Base-by-base conservation (phyloP, 2,329 filamentous ascomycete species). In the Epichloe aotearoae region DNA sequence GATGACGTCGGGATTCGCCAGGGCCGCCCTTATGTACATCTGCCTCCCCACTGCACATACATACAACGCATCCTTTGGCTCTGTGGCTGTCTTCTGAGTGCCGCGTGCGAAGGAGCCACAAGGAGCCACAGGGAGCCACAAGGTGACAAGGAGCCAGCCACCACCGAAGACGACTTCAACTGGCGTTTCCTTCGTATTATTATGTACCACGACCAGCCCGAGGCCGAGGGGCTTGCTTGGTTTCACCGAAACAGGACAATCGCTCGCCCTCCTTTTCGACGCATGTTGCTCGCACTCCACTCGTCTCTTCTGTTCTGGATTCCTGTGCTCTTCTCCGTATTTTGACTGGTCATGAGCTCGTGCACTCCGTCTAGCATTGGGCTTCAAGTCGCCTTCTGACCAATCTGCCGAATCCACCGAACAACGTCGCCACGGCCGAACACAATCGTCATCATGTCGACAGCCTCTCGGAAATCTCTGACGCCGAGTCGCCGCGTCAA, bases 401-500 rank as follows among this genome's bases (percentile, higher is more conserved):
- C 55, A 49, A 52, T 53, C 17, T 14, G 34, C 20, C 39, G 19
- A 20, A 8, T 39, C 15, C 43, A 19, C 19, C 46, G 26, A 40
- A 45, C 48, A 36, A 50, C 44, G 40, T 50, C 44, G 23, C 19
- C 40, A 37, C 39, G 30, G 15, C 41, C 41, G 38, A 36, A 39
- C 34, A 41, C 45, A 26, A 42, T 26, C 37, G 46, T 47, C 48
- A 50, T 23, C 63, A 79, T 78, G 75, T 79, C 75, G 60, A 70
- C 71, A 55, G 67, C 69, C 44, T 77, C 75, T 56, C 73, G 69
- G 56, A 68, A 67, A 55, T 74, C 73, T 42, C 70, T 66, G 51
- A 67, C 70, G 55, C 65, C 68, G 41, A 68, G 65, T 58, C 72
- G 73, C 55, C 72, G 74, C 52, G 57, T 73, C 52, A 63, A 63